Evolutionary conservation across 495 filamentous ascomycete species (phyloP).

Genomic region (Xylaria nigripes): DNA sequence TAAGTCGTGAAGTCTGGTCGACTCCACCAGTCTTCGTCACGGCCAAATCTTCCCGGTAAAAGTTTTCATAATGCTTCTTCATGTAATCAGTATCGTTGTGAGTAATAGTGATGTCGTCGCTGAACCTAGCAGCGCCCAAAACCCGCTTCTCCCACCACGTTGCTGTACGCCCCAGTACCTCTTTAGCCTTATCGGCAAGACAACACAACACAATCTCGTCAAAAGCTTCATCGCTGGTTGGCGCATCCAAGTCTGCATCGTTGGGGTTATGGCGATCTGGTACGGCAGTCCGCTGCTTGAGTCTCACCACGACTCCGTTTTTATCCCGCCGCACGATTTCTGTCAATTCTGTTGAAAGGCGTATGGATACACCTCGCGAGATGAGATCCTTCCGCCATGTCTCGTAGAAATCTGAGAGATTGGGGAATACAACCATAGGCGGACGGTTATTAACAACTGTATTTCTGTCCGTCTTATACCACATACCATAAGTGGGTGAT

Average conservation of each 20-base stretch:
- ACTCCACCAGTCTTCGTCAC: constrained; percentile 19
- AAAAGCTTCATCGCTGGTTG: constrained; percentile 39
- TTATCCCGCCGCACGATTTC: constrained; percentile 49
- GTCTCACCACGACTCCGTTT: constrained; percentile 47
- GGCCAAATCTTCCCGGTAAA: constrained; percentile 41
- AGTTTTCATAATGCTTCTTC: constrained; percentile 64
- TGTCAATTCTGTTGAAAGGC: constrained; percentile 54
- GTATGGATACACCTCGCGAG: constrained; percentile 54
- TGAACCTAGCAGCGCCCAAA: constrained; percentile 68
- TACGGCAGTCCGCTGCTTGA: constrained; percentile 18
- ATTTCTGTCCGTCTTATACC: constrained; percentile 57
- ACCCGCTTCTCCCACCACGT: constrained; percentile 58
- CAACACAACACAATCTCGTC: constrained; percentile 70
- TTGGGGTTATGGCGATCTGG: constrained; percentile 30
- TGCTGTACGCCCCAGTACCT: constrained; percentile 53
- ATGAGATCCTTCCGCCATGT: constrained; percentile 57
- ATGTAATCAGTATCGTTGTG: constrained; percentile 72
- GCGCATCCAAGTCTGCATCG: constrained; percentile 30
- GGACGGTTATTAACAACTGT: constrained; percentile 62
- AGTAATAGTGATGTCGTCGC: constrained; percentile 76
- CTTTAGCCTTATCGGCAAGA: constrained; percentile 66
- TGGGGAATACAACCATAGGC: constrained; percentile 76
- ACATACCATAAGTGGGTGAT: constrained; percentile 65
- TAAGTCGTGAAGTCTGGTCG: constrained; percentile 26
- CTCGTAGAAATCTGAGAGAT: constrained; percentile 61